Evolutionary conservation across 495 filamentous ascomycete genomes (phyloP), one percentile per base, ranked within the genome.

Genomic region (Schizothecium vesticola): DNA sequence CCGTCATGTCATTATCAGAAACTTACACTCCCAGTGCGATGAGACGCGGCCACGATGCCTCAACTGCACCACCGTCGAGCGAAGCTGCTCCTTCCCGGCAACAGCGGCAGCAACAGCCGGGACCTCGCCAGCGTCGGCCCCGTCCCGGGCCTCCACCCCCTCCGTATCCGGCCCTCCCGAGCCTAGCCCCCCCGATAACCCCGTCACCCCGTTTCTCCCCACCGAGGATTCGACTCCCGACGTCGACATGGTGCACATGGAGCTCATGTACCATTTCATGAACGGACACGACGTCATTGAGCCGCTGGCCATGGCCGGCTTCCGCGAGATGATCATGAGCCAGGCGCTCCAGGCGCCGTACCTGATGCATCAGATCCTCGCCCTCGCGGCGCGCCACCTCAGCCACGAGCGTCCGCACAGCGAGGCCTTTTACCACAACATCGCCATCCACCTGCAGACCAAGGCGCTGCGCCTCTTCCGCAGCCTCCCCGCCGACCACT

Each of bases 361-460:
- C 61, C 73, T 85, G 0, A 79, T 84, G 78, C 79, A 83, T 56
- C 77, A 84, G 61, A 31, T 82, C 8, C 74, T 85, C 2, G 82
- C 82, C 11, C 65, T 85, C 24, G 75, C 81, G 1, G 81, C 83
- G 3, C 73, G 83, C 13, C 84, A 86, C 56, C 69, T 84, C 12
- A 76, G 79, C 65, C 65, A 76, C 5, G 16, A 72, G 13, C 72
- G 69, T 1, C 81, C 80, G 7, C 64, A 73, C 0, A 72, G 72
- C 1, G 64, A 70, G 7, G 68, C 64, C 11, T 77, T 75, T 26
- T 86, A 85, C 68, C 78, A 75, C 58, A 71, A 79, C 56, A 74
- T 80, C 9, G 81, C 84, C 9, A 78, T 82, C n/a, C 77, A 81
- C 31, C 76, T 86, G 2, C 83, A 85, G 57, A 84, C 80, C 0